These are phyloP conservation scores for Geotrichum bryndzae DNA, from an alignment of 1,139 yeast genomes.

Conservation along the genomic window DNA sequence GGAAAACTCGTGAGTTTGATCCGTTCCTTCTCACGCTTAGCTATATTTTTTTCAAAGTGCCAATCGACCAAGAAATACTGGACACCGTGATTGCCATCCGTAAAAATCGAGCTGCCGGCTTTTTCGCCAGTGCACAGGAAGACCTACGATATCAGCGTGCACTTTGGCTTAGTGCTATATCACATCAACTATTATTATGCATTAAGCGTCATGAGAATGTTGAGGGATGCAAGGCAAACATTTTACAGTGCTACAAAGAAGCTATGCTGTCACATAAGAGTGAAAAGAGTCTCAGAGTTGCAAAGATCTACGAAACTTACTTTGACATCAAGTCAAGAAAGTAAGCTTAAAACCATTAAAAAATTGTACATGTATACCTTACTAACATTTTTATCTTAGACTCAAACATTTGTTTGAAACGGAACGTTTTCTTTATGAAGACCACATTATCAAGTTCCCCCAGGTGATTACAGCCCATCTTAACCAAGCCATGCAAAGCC, in stretches of 20 bases:
- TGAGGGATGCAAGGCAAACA: background rate
- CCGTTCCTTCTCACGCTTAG: slow-evolving; percentile 4
- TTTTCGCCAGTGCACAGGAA: background rate
- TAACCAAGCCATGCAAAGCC: background rate
- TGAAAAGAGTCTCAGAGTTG: slow-evolving; percentile 4
- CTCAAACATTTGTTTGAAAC: slow-evolving; percentile 7
- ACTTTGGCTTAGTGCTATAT: slow-evolving; percentile 9
- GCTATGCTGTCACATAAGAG: slow-evolving; percentile 3
- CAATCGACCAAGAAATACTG: slow-evolving; percentile 3
- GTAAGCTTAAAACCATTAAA: background rate
- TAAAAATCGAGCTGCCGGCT: background rate
- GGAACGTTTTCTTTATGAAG: background rate
- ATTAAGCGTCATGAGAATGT: slow-evolving; percentile 9
- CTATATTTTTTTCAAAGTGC: slow-evolving; percentile 9
- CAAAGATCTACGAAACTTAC: slow-evolving; percentile 7
- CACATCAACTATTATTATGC: slow-evolving; percentile 6
- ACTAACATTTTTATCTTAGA: background rate
- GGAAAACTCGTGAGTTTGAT: background rate
- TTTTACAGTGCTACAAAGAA: slow-evolving; percentile 10
- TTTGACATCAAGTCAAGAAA: slow-evolving; percentile 10
- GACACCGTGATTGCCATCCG: background rate
- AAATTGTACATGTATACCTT: background rate
- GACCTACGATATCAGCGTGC: slow-evolving; percentile 11
- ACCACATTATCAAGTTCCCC: slow-evolving; percentile 5
- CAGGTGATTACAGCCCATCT: background rate